Conservation (phyloP, 805 yeast genomes). For the Saccharomycopsis guyanensis region DNA sequence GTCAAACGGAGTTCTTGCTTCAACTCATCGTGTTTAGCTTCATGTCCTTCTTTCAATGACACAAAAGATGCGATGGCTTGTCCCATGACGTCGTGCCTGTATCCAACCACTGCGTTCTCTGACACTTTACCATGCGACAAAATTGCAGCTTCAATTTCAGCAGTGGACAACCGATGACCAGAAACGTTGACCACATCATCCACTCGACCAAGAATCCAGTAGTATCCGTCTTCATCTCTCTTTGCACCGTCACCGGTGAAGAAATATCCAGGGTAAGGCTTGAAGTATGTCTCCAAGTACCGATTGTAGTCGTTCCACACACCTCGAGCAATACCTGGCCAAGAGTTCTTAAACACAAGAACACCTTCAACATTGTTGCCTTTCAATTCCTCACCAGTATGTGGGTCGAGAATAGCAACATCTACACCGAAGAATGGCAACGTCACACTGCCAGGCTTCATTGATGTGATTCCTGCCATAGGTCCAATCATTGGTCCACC, state of each 20-base stretch:
- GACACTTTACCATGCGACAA: constrained; percentile 61
- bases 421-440: constrained; percentile 78
- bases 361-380: constrained; percentile 77
- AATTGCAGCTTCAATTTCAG: constrained; percentile 78
- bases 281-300: constrained; percentile 71
- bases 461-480: constrained; percentile 66
- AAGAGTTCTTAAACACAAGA: constrained; percentile 56
- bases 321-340: constrained; percentile 84
- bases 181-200: constrained; percentile 83
- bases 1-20: constrained; percentile 58
- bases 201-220: constrained; percentile 79
- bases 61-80: constrained; percentile 80
- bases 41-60: constrained; percentile 49
- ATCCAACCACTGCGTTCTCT: constrained; percentile 78
- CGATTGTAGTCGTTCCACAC: constrained; percentile 71
- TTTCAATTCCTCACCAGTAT: constrained; percentile 55
- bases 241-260: constrained; percentile 89
- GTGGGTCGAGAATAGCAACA: constrained; percentile 66
- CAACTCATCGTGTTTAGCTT: constrained; percentile 36
- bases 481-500: constrained; percentile 76
- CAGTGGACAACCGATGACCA: constrained; percentile 81
- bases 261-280: constrained; percentile 75
- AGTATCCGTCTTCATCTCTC: constrained; percentile 71
- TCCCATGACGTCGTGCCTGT: constrained; percentile 74
- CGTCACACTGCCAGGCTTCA: constrained; percentile 79